Percentiles rank a stretch among this genome's conserved stretches.
These are phyloP conservation scores for Amanita brunnescens DNA, from an alignment of 768 basidiomycete genomes.

Conservation along the genomic window DNA sequence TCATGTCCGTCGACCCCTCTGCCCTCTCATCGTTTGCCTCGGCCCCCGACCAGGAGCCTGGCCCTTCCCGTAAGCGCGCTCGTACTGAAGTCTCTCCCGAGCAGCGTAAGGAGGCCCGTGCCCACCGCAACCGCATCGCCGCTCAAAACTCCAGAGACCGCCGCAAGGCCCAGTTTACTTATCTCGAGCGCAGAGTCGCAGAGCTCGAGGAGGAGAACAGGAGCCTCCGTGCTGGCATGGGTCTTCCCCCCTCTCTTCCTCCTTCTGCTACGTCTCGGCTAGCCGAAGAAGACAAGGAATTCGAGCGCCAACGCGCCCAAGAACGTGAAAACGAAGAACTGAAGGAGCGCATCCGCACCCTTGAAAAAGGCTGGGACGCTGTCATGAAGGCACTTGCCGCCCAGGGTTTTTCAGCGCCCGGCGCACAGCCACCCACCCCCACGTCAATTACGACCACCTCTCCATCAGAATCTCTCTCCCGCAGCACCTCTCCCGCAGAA, in stretches of 20 bases:
- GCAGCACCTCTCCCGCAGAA: slow-evolving; percentile 22
- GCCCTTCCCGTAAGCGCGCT: slow-evolving; percentile 66
- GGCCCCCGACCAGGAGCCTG: slow-evolving; percentile 18
- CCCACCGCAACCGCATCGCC: slow-evolving; percentile 87
- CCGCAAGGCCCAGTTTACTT: slow-evolving; percentile 73
- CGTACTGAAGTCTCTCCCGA: slow-evolving; percentile 58
- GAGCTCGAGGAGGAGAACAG: slow-evolving; percentile 84
- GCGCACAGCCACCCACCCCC: slow-evolving; percentile 19
- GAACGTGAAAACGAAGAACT: slow-evolving; percentile 72
- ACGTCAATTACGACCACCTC: slow-evolving; percentile 17
- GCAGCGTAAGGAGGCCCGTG: slow-evolving; percentile 81
- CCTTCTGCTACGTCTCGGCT: slow-evolving; percentile 17
- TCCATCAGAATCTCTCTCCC: slow-evolving; percentile 14
- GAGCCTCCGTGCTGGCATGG: slow-evolving; percentile 50
- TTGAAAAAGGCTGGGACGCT: slow-evolving; percentile 76
- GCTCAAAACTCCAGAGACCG: slow-evolving; percentile 91
- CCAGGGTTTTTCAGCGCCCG: slow-evolving; percentile 51
- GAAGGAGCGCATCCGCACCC: slow-evolving; percentile 64
- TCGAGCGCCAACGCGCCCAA: slow-evolving; percentile 24
- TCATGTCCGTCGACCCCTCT: slow-evolving; percentile 22
- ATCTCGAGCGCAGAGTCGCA: slow-evolving; percentile 56
- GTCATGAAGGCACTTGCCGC: slow-evolving; percentile 67
- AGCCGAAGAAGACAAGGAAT: slow-evolving; percentile 34
- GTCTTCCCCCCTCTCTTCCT: slow-evolving; percentile 15
- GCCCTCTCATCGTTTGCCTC: slow-evolving; percentile 22